Base-by-base conservation (phyloP, 805 yeast genomes). In the Naumovozyma castellii region DNA sequence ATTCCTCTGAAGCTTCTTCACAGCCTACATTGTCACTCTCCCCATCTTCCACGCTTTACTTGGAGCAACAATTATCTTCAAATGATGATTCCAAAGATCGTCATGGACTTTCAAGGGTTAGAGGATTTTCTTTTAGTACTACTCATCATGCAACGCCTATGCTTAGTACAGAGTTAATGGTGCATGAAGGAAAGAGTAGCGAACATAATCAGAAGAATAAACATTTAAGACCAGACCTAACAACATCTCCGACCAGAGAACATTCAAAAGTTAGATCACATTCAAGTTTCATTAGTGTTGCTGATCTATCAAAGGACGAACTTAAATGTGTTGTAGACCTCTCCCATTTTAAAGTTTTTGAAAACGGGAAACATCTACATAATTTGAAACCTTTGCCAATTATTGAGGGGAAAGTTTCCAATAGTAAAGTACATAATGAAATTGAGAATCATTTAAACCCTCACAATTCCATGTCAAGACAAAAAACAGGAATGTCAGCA, bases 361-460 rank as follows among this genome's bases (percentile, higher is more conserved):
- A 53, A 29, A 50, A 54, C 35, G 58, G 58, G 6, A 45, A 42
- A 29, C 61, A 56, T 42, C 55, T 48, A 38, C 61, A 56, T 37
- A 43, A 47, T 34, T 36, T 56, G 25, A 48, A 46, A 34, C 48
- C 51, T 5, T 40, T 50, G 3, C 51, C 57, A 2, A 28, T 53
- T 15, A 42, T 53, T 13, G 18, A 25, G 4, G 37, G 28, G 17
- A 34, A 34, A 5, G 18, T 5, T 29, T 29, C 15, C 5, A 29
- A 13, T 9, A 5, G 12, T 10, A 32, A 15, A 5, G 9, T 14
- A 6, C 10, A 15, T 14, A 14, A 10, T n/a, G 36, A 14, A 20
- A 35, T 16, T 1, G 25, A 27, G 2, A 19, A 20, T 13, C 25
- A 29, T 13, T 2, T 9, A n/a, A 22, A 16, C 3, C 32, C 32